Evolutionary conservation across 768 basidiomycete genomes (phyloP), one percentile per base, ranked within the genome.

Genomic region (Kwoniella heveanensis): DNA sequence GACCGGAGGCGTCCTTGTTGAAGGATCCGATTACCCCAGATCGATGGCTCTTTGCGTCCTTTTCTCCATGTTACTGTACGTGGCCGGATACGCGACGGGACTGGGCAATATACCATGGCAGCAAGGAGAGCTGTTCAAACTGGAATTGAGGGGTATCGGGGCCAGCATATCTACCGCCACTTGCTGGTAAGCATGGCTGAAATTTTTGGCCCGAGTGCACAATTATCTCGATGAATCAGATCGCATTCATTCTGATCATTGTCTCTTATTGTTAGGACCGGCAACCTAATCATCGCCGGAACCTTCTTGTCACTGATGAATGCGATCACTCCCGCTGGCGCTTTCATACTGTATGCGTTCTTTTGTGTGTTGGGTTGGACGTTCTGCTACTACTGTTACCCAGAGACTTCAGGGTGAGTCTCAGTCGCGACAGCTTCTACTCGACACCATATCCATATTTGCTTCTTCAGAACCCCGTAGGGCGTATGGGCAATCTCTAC

Each of bases 81-180:
- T 91, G 22, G 88, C 88, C 0, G 88, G 88, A 10, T 92, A 92
- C 72, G 91, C 89, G 0, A 88, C 85, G 1, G 88, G 90, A 3
- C 80, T 90, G 17, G 90, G 90, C 0, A 89, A 90, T 70, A 86
- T 90, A 1, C 90, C 90, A 0, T 91, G 90, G 90, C 89, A 90
- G 71, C 90, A 91, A 77, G 90, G 89, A 48, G 90, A 91, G 74
- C 83, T 92, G 12, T 92, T 92, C 80, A 83, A 84, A 21, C 84
- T 91, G 39, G 88, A 90, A 83, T 88, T 89, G 19, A 85, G 90
- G 54, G 90, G 90, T 1, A 85, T 91, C 60, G 90, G 89, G 29
- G 88, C 88, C 7, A 88, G 87, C 0, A 83, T 90, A 52, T 83
- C 86, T 10, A 90, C 90, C 0, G 87, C 88, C 4, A 87, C 87